Conservation (phyloP, 1,139 yeast species). For the Kurtzmaniella quercitrusa region DNA sequence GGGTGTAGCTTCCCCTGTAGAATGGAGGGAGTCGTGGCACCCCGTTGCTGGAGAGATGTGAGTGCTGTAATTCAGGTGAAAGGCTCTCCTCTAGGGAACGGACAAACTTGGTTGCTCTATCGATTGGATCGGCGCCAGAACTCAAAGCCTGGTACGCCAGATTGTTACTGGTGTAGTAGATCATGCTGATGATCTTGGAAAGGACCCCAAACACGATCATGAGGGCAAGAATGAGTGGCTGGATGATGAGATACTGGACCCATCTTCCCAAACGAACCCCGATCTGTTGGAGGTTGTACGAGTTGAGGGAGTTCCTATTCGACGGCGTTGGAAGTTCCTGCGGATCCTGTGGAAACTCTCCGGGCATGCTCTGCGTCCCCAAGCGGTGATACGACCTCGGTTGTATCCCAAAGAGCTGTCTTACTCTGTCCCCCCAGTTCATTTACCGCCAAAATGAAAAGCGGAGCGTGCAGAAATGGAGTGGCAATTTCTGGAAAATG, state of each 20-base stretch:
- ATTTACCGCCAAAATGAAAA: background rate
- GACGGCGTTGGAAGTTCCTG: constrained; percentile 1
- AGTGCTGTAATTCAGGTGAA: background rate
- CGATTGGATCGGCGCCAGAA: constrained; percentile 25
- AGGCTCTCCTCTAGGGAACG: constrained; percentile 34
- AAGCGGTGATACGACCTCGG: background rate
- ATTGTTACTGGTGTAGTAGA: constrained; percentile 13
- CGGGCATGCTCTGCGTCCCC: constrained; percentile 3
- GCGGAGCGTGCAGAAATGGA: background rate
- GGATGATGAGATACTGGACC: constrained; percentile 20
- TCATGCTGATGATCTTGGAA: constrained; percentile 20
- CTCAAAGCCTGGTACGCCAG: background rate
- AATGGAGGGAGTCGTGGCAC: constrained; percentile 38
- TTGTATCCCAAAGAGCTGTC: background rate
- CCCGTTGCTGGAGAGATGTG: background rate
- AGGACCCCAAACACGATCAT: constrained; percentile 21
- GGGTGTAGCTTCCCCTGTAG: constrained; percentile 71
- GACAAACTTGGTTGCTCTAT: constrained; percentile 30
- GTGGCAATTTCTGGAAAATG: too few relatives aligned
- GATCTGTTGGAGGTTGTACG: background rate
- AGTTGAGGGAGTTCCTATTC: constrained; percentile 4
- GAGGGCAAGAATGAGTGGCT: constrained; percentile 25
- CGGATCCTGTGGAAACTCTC: constrained; percentile 3
- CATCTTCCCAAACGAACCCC: constrained; percentile 7
- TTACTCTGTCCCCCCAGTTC: background rate